These are phyloP conservation scores for Monilinia fructicola DNA, from an alignment of 2,329 filamentous ascomycete species.

Conservation along the genomic window DNA sequence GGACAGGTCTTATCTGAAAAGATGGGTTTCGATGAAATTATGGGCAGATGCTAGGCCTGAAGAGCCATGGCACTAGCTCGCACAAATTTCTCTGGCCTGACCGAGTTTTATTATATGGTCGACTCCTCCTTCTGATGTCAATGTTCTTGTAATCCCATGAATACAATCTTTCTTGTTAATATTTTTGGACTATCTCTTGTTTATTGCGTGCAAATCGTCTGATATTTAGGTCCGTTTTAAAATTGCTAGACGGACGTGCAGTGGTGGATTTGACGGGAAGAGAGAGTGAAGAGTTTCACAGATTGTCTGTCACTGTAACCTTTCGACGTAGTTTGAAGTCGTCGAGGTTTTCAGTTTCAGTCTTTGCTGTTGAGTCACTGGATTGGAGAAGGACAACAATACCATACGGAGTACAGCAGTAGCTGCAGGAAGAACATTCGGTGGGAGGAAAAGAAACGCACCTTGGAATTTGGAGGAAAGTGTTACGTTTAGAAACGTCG, in stretches of 20 bases:
- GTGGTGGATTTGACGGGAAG: neutral
- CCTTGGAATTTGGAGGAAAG: conserved; percentile 13
- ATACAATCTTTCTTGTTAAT: conserved; percentile 2
- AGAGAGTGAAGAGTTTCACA: conserved; percentile 9
- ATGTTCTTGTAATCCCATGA: neutral
- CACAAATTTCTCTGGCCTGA: neutral
- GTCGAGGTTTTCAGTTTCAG: conserved; percentile 18
- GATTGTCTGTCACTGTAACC: conserved; percentile 13
- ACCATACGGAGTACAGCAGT: neutral
- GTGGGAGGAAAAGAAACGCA: conserved; percentile 4
- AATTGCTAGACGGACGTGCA: neutral
- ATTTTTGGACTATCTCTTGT: neutral
- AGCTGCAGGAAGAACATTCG: neutral
- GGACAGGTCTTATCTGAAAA: conserved; percentile 3
- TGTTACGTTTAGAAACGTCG: conserved; percentile 14
- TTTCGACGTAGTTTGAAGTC: conserved; percentile 21
- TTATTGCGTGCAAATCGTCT: neutral
- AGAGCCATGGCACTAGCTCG: conserved; percentile 5
- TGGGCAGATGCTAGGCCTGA: neutral
- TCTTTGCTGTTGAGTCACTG: conserved; percentile 2
- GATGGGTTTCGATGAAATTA: neutral
- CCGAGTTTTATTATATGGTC: neutral
- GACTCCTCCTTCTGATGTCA: conserved; percentile 5
- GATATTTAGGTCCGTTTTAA: neutral
- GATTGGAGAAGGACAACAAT: neutral